Conservation (phyloP, 192 early-diverging fungal genomes). For the Cetraspora pellucida region DNA sequence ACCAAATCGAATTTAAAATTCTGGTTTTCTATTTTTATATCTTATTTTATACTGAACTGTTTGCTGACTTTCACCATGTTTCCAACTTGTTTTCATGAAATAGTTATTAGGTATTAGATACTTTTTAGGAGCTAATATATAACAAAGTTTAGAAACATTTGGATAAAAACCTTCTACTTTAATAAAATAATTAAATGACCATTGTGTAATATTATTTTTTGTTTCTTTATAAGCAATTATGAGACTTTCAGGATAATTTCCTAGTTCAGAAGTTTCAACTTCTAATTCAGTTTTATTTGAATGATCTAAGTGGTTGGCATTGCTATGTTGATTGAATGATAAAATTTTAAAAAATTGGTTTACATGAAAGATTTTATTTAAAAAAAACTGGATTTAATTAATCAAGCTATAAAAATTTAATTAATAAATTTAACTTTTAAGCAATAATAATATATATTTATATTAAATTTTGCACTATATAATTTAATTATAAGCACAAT, state of each 20-base stretch:
- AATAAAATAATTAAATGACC: neutral
- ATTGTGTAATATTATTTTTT: slow-evolving; percentile 9
- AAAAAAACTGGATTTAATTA: no score
- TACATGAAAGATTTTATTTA: no score
- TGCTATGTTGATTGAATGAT: no score
- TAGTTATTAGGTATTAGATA: neutral
- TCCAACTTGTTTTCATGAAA: neutral
- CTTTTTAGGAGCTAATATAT: neutral
- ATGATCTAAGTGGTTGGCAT: no score
- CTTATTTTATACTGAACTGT: neutral
- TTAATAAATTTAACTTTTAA: no score
- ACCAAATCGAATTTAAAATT: neutral
- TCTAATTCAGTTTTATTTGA: neutral
- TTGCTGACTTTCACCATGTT: neutral
- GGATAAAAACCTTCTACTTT: neutral
- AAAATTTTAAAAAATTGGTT: no score
- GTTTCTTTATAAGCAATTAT: neutral
- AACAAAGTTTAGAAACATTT: neutral
- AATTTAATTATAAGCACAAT: no score
- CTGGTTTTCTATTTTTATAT: neutral
- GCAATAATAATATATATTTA: no score
- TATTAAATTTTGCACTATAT: no score
- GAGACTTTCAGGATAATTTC: neutral
- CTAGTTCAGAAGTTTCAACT: neutral
- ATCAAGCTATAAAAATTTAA: no score